Conservation (phyloP, 192 early-diverging fungal genomes). For the Backusella psychrophila region DNA sequence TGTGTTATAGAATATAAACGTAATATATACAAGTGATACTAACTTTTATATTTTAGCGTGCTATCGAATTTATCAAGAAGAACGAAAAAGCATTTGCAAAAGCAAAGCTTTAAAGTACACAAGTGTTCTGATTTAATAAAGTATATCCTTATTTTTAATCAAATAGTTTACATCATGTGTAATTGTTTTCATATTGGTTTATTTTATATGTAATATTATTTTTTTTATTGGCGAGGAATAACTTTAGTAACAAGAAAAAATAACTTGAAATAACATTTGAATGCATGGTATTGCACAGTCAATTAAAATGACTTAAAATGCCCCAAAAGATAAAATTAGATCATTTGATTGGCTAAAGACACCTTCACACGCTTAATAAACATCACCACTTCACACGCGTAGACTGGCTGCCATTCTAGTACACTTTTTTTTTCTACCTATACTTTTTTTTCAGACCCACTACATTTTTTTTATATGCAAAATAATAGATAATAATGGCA, state of each 20-base stretch:
- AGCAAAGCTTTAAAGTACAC: slow-evolving; percentile 16
- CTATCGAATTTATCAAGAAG: slow-evolving; percentile 27
- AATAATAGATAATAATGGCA: too few species aligned
- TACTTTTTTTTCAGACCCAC: too few species aligned
- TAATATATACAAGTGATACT: background rate
- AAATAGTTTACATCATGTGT: background rate
- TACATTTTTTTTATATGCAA: too few species aligned
- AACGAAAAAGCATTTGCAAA: slow-evolving; percentile 19
- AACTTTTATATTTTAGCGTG: slow-evolving; percentile 5
- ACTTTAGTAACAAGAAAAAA: background rate
- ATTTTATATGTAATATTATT: background rate
- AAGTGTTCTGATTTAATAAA: background rate
- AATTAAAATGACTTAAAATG: background rate
- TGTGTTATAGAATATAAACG: background rate
- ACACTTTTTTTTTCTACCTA: too few species aligned
- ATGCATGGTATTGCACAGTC: background rate
- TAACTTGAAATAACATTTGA: background rate
- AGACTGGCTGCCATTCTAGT: background rate
- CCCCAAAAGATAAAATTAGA: background rate
- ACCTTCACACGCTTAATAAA: background rate
- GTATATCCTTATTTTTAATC: background rate
- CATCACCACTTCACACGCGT: background rate
- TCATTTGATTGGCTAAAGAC: background rate
- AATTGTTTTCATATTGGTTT: background rate
- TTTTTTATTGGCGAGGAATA: background rate